Base-by-base conservation (phyloP, 2,329 filamentous ascomycete genomes). In the Geosmithia morbida region DNA sequence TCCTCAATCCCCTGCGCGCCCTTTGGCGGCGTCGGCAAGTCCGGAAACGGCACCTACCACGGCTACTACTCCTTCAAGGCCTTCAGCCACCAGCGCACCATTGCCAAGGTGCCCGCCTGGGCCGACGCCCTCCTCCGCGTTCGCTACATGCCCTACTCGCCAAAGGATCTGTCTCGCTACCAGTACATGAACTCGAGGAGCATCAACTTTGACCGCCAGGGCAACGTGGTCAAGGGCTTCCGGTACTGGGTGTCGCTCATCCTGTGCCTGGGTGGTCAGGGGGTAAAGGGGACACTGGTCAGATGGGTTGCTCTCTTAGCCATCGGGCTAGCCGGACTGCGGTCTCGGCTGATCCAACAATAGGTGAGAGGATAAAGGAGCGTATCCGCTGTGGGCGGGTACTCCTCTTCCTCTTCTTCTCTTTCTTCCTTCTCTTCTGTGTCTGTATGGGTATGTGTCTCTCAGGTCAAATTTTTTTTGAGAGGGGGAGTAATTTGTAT, bases 61-160 rank as follows among this genome's bases (percentile, higher is more conserved):
- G 72, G 71, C 17, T 59, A 61, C 51, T 66, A 68, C 56, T 69
- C 71, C 37, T 65, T 76, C 59, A 61, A 65, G 44, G 54, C 61
- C 22, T 69, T 69, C 48, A 63, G 60, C 47, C 66, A 69, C 54
- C 57, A 60, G 48, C 64, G 66, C 39, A 56, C 59, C 51, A 59
- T 67, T 37, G 57, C 63, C 46, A 53, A 60, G 43, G 56, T 63
- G 6, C 66, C 66, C 6, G 50, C 46, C 48, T 67, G 65, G 66
- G 53, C 59, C 37, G 65, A 68, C 29, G 52, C 65, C 40, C 57
- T 87, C 50, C 66, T 90, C 54, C 72, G 75, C 49, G 70, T 86
- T 46, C 75, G 86, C 51, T 84, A 84, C 65, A 75, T 80, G 66
- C 80, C 80, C 2, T 83, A 80, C 61, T 63, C 65, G 37, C 60